Evolutionary conservation across 2,329 filamentous ascomycete genomes (phyloP), one percentile per base, ranked within the genome.

Genomic region (Fusarium humuli): DNA sequence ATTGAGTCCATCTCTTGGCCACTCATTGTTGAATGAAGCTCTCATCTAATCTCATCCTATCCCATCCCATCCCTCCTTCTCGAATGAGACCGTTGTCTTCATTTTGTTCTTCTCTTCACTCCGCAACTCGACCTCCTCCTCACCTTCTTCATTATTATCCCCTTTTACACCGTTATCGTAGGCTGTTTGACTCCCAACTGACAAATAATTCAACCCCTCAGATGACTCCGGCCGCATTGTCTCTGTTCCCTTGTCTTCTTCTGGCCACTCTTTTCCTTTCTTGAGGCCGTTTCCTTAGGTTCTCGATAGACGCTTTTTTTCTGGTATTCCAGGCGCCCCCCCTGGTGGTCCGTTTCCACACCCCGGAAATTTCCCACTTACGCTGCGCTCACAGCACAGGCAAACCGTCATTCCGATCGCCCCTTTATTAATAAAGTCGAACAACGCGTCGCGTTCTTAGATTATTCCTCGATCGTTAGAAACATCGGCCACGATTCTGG

Each of bases 181-280:
- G 55, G 62, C 58, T 58, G 57, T 50, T 37, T 59, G 61, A 71
- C 52, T 63, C 20, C 22, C 48, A 61, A 57, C 44, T 57, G 62
- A 69, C 60, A 59, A 59, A 71, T 37, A 30, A 50, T 55, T 42
- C 44, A 57, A 67, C 54, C 52, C 54, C 56, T 65, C 77, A 53
- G 72, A 81, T 81, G 79, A 76, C 73, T 77, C 71, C 71, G 73
- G 74, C 74, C 73, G 72, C 71, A 75, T 74, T 74, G 62, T 72
- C 66, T 45, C 69, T 70, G 71, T 65, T 53, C 69, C 61, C 48
- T 69, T 61, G 54, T 71, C 62, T 61, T 71, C 62, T 63, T 56
- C 55, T 67, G 65, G 71, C 66, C 73, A 62, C 69, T 76, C 66
- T 61, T 73, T 75, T 73, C 67, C 67, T 71, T 61, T 69, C 64